A percentile compares a stretch with the other conserved stretches of the same genome.
Conservation (phyloP, 2,329 filamentous ascomycete species). For the Botrytis sinoallii region DNA sequence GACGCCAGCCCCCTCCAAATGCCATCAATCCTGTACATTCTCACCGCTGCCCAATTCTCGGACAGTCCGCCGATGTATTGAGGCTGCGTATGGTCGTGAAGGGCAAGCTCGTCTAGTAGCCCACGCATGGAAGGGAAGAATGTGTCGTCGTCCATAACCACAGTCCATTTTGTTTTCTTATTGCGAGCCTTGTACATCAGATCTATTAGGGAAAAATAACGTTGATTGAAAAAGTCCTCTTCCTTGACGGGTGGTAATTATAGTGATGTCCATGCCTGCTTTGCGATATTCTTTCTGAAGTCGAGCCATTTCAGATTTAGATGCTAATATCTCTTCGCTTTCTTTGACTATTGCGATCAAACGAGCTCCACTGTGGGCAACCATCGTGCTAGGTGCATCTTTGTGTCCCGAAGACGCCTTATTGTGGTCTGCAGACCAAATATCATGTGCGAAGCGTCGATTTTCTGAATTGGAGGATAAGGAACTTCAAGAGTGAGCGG, state of each 20-base stretch:
- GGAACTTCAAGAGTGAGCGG: slow-evolving; percentile 33
- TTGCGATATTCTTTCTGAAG: slow-evolving; percentile 32
- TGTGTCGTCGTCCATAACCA: slow-evolving; percentile 37
- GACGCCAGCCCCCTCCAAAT: slow-evolving; percentile 36
- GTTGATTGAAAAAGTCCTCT: slow-evolving; percentile 34
- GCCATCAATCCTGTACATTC: slow-evolving; percentile 37
- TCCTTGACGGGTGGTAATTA: slow-evolving; percentile 33
- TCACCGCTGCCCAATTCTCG: slow-evolving; percentile 37
- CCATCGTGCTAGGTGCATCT: slow-evolving; percentile 36
- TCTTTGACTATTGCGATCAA: slow-evolving; percentile 37
- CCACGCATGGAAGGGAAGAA: slow-evolving; percentile 37
- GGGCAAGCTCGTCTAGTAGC: slow-evolving; percentile 36
- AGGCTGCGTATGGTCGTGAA: slow-evolving; percentile 31
- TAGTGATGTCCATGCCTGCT: slow-evolving; percentile 31
- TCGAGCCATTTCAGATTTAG: slow-evolving; percentile 30
- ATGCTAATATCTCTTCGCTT: slow-evolving; percentile 28
- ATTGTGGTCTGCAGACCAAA: slow-evolving; percentile 37
- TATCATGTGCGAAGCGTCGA: slow-evolving; percentile 56
- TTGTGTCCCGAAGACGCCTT: slow-evolving; percentile 32
- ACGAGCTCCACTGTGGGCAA: slow-evolving; percentile 33
- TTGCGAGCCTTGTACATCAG: slow-evolving; percentile 42
- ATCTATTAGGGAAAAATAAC: slow-evolving; percentile 46
- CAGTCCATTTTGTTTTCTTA: slow-evolving; percentile 39
- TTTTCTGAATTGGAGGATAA: slow-evolving; percentile 17
- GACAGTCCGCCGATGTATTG: slow-evolving; percentile 35